These are phyloP conservation scores for Mucor indicus DNA, from an alignment of 371 early-diverging fungal species.

Conservation along the genomic window DNA sequence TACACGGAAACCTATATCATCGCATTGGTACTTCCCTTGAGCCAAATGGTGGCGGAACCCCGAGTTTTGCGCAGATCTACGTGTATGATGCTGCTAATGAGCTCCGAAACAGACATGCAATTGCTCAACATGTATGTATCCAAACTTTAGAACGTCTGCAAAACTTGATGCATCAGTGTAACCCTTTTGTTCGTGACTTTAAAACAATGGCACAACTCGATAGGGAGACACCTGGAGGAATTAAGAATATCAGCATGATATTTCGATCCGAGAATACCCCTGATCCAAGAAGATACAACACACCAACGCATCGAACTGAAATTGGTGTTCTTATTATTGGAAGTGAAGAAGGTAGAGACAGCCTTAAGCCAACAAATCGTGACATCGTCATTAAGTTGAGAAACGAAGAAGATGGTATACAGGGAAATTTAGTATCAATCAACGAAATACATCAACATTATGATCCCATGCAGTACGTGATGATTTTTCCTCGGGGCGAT, in stretches of 20 bases:
- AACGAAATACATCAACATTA: background rate
- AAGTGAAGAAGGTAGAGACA: background rate
- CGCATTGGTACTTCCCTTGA: background rate
- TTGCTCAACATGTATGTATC: background rate
- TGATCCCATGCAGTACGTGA: background rate
- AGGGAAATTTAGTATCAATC: background rate
- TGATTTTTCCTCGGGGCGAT: background rate
- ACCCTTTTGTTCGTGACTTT: background rate
- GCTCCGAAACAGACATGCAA: background rate
- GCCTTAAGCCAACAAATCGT: background rate
- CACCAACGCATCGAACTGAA: background rate
- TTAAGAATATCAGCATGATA: background rate
- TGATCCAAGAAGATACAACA: background rate
- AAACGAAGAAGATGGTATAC: too few species aligned
- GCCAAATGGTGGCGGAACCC: background rate
- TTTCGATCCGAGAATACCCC: too few species aligned
- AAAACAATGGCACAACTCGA: background rate
- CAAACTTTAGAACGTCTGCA: background rate
- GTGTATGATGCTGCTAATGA: conserved; percentile 1
- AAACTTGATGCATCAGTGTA: background rate
- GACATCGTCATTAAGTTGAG: background rate
- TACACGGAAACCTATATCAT: background rate
- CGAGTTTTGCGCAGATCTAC: conserved; percentile 1
- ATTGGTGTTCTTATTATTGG: background rate
- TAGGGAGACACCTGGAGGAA: background rate